These are phyloP conservation scores for Boletus eberwhitei DNA, from an alignment of 768 basidiomycete genomes.

Conservation along the genomic window DNA sequence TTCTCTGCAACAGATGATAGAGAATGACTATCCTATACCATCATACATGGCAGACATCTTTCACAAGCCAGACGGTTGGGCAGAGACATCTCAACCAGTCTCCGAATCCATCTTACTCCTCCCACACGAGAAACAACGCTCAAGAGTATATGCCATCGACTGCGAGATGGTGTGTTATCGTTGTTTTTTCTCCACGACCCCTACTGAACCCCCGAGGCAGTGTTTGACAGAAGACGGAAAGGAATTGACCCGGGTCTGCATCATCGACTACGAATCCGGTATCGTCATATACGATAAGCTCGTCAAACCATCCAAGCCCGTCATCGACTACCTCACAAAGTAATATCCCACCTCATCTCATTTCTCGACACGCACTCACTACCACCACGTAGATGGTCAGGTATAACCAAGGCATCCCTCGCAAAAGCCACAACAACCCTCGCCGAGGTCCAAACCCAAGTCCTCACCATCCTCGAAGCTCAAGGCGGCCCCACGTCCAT, in stretches of 20 bases:
- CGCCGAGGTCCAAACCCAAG: slow-evolving; percentile 67
- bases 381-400: slow-evolving; percentile 68
- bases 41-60: slow-evolving; percentile 77
- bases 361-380: not conserved
- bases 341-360: slow-evolving; percentile 29
- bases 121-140: slow-evolving; percentile 31
- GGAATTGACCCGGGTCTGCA: slow-evolving; percentile 79
- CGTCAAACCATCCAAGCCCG: slow-evolving; percentile 82
- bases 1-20: slow-evolving; percentile 82
- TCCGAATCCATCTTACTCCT: slow-evolving; percentile 32
- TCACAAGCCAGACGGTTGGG: slow-evolving; percentile 66
- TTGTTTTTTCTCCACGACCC: not conserved
- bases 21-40: slow-evolving; percentile 90
- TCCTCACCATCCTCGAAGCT: slow-evolving; percentile 62
- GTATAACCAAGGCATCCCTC: slow-evolving; percentile 79
- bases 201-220: slow-evolving; percentile 37
- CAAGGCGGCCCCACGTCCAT: slow-evolving; percentile 57
- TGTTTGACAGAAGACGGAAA: slow-evolving; percentile 89
- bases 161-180: slow-evolving; percentile 86
- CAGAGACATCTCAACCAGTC: slow-evolving; percentile 66
- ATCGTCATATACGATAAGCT: slow-evolving; percentile 83
- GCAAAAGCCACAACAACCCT: slow-evolving; percentile 72
- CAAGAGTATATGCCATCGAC: slow-evolving; percentile 79
- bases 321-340: slow-evolving; percentile 92
- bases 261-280: slow-evolving; percentile 74